Evolutionary conservation across 495 filamentous ascomycete genomes (phyloP), one percentile per base, ranked within the genome.

Genomic region (Amniculicola lignicola): DNA sequence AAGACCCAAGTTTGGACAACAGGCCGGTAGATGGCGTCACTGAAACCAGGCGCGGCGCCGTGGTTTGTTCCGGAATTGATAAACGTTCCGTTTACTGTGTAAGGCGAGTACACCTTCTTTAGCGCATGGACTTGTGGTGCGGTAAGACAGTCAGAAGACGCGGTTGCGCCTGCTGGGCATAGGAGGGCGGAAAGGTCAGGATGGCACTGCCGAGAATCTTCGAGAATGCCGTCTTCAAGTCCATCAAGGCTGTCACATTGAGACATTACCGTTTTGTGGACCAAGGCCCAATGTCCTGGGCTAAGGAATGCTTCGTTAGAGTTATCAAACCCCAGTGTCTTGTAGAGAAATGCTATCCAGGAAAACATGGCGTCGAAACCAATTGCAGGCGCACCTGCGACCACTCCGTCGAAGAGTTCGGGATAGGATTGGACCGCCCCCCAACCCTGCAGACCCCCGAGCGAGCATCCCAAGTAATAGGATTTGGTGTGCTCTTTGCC

Each of bases 391-490:
- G 64, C 55, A 1, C 67, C 67, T 14, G 63, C 62, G 6, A 79
- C 75, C 4, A 79, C 75, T 2, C 77, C 79, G 1, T 72, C 68
- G 35, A 70, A 80, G 57, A 78, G 74, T 27, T 72, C 66, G 5
- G 78, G 77, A 53, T 71, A 80, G 46, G 75, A 70, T 54, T 81
- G 74, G 4, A 74, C 67, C 4, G 70, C 67, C 52, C 78, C 78
- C 43, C 77, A 75, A 10, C 80, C 80, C 57, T 83, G 71, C 2
- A 75, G 71, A 7, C 80, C 80, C 14, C 78, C 80, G 19, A 76
- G 78, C 4, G 78, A 81, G 64, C 80, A 83, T 19, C 79, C 80
- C 0, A 79, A 57, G 59, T 79, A 83, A 60, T 81, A 82, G 3
- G 73, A 75, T 45, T 79, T 77, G 12, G 68, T 59, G 54, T 70